Conservation (phyloP, 768 basidiomycete species). For the Termitomyces sp. region DNA sequence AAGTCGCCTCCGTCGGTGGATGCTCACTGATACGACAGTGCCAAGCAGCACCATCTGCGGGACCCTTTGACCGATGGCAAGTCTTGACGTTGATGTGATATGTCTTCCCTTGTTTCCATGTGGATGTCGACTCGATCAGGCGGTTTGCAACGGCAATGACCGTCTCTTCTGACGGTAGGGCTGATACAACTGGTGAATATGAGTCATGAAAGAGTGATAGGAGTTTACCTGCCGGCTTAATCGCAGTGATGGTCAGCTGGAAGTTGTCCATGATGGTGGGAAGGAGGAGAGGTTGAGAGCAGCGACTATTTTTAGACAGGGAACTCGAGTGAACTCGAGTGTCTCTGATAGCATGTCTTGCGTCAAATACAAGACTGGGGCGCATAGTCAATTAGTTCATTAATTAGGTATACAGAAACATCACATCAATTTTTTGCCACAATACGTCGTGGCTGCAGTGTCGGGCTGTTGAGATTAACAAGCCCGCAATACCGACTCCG, state of each 20-base stretch:
- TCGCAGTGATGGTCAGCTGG: conserved; percentile 10
- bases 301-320: conserved; percentile 9
- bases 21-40: conserved; percentile 66
- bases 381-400: conserved; percentile 2
- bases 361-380: not conserved
- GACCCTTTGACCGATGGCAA: conserved; percentile 41
- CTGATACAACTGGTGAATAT: conserved; percentile 26
- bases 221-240: conserved; percentile 10
- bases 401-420: conserved; percentile 3
- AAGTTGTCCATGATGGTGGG: conserved; percentile 18
- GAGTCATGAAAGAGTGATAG: not conserved
- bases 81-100: conserved; percentile 55
- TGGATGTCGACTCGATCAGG: conserved; percentile 48
- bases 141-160: conserved; percentile 46
- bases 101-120: conserved; percentile 68
- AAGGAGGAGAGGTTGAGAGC: conserved; percentile 3
- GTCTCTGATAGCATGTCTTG: conserved; percentile 2
- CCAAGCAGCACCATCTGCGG: conserved; percentile 58
- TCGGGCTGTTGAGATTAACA: conserved; percentile 50
- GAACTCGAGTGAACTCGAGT: not conserved
- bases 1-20: conserved; percentile 56
- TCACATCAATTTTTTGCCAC: conserved; percentile 14
- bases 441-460: conserved; percentile 13
- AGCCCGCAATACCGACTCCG: conserved; percentile 83
- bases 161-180: conserved; percentile 54